Base-by-base conservation (phyloP, 1,139 yeast species). In the Zygosaccharomyces pseudobailii region DNA sequence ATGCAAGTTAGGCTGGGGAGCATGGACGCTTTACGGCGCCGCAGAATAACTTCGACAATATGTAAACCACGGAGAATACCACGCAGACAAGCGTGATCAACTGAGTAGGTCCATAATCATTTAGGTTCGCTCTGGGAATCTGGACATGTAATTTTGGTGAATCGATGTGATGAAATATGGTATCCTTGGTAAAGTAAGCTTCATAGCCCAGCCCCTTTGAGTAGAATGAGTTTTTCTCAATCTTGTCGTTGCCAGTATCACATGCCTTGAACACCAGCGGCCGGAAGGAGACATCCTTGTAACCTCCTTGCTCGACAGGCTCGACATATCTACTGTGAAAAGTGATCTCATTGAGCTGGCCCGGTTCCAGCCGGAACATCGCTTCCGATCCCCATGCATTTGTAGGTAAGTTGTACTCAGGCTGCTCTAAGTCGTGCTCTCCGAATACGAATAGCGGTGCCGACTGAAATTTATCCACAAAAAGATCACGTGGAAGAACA, bases 221-320 rank as follows among this genome's bases (percentile, higher is more conserved):
- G 48, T 73, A 76, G 39, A 72, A 70, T 19, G 73, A 70, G 33
- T 68, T 68, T 50, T 58, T 54, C 36, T 54, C 41, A 35, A 68
- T 55, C 40, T 59, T 58, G 40, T 55, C 47, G 19, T 53, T 39
- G 19, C 54, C 48, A 25, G 68, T 63, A 45, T 69, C 71, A 58
- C 83, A 78, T 0, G 78, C 80, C 71, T 74, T 71, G 52, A 76
- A 77, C 2, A 77, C 63, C 4, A 59, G 53, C 3, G 82, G 80
- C 43, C 67, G 51, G 25, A 68, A 65, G 2, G 68, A 57, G 30
- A 70, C 55, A 4, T 48, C 43, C 23, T 58, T 62, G 37, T 56
- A 10, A 50, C 51, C 23, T 53, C 52, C 10, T 55, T 56, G 53
- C 17, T 51, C 37, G 4, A 50, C 56, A 1, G 81, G 81, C 24